Evolutionary conservation across 2,329 filamentous ascomycete genomes (phyloP).

Genomic region (Venturia carpophila): DNA sequence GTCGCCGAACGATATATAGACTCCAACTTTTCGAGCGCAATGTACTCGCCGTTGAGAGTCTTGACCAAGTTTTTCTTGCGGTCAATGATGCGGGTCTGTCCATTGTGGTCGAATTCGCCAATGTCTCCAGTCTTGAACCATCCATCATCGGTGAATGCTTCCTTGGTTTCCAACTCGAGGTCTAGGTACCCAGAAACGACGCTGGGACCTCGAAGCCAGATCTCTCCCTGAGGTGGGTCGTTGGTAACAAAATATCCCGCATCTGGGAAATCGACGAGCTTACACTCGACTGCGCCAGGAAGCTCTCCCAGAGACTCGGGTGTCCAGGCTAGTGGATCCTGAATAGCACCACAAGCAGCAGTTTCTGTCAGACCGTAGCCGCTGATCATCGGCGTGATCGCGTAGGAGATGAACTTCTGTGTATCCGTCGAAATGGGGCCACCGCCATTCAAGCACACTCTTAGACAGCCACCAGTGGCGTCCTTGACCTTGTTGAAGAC

Average conservation of each 20-base stretch:
- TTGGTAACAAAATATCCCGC: slow-evolving; percentile 74
- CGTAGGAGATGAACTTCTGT: slow-evolving; percentile 81
- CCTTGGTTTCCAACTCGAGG: slow-evolving; percentile 74
- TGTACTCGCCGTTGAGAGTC: slow-evolving; percentile 91
- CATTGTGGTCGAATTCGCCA: slow-evolving; percentile 73
- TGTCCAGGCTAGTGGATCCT: slow-evolving; percentile 79
- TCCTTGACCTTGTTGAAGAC: slow-evolving; percentile 91
- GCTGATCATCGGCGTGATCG: slow-evolving; percentile 86
- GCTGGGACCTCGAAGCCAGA: slow-evolving; percentile 73
- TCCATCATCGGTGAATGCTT: slow-evolving; percentile 69
- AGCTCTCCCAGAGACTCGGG: slow-evolving; percentile 69
- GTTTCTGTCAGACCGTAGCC: slow-evolving; percentile 97
- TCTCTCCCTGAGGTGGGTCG: slow-evolving; percentile 79
- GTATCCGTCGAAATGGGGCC: slow-evolving; percentile 85
- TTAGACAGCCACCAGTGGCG: slow-evolving; percentile 77
- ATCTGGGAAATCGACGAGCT: slow-evolving; percentile 83
- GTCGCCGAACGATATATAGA: slow-evolving; percentile 74
- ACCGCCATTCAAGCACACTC: slow-evolving; percentile 90
- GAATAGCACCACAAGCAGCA: slow-evolving; percentile 63
- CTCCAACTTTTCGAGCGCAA: slow-evolving; percentile 91
- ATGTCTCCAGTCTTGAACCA: slow-evolving; percentile 99
- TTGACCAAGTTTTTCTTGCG: slow-evolving; percentile 98
- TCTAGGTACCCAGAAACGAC: slow-evolving; percentile 75
- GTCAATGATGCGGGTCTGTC: slow-evolving; percentile 82
- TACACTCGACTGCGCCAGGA: slow-evolving; percentile 71